phyloP scores from a whole-genome alignment of 176 grass and related monocot species.

The Carex scoparia region DNA sequence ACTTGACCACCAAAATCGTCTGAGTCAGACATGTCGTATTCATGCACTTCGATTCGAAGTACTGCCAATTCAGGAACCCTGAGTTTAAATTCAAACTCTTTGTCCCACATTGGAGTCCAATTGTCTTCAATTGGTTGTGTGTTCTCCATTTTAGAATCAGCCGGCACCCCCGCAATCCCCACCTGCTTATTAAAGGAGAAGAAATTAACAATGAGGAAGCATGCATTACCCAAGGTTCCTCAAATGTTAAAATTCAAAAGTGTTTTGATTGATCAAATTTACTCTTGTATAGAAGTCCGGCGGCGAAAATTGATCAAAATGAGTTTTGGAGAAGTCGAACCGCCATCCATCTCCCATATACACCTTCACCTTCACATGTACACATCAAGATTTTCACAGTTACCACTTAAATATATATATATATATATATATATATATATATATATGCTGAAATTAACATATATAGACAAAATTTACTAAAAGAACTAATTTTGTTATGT shows the following conservation, averaged over 20 bases:
- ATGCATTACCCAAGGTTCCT: background rate
- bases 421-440: background rate
- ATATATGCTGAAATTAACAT: background rate
- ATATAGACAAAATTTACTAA: background rate
- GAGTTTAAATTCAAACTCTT: conserved; percentile 49
- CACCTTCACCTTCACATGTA: conserved; percentile 52
- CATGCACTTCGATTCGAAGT: conserved; percentile 74
- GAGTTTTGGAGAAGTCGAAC: conserved; percentile 50
- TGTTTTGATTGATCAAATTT: background rate
- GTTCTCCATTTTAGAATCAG: conserved; percentile 54
- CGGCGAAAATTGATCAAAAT: conserved; percentile 73
- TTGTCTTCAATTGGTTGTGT: conserved; percentile 44
- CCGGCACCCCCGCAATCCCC: conserved; percentile 50
- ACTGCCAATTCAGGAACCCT: conserved; percentile 64
- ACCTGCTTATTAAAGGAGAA: conserved; percentile 31
- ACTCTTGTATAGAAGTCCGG: conserved; percentile 83
- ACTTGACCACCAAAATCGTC: conserved; percentile 76
- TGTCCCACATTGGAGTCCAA: conserved; percentile 79
- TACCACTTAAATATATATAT: background rate
- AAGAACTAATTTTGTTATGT: background rate
- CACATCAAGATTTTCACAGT: conserved; percentile 11
- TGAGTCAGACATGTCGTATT: conserved; percentile 56
- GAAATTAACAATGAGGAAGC: background rate
- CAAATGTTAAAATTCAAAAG: background rate
- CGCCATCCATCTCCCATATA: conserved; percentile 90